Percentiles rank a stretch among this genome's conserved stretches.
These are phyloP conservation scores for Parsonsia alboflavescens DNA, from an alignment of 257 asterid species.

Conservation along the genomic window DNA sequence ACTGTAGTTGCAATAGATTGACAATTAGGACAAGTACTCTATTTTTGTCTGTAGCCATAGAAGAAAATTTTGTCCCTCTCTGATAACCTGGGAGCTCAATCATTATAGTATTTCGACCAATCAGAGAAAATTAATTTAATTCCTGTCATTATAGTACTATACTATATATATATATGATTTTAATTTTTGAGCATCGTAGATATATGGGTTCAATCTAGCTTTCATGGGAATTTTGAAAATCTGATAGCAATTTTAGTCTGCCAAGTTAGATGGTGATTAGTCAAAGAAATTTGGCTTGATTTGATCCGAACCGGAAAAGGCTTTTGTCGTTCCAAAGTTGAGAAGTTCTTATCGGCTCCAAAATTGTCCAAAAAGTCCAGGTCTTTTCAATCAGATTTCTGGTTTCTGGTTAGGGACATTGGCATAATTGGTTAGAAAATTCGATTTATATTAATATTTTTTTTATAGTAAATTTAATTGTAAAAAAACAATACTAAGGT, in stretches of 20 bases:
- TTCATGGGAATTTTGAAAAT: not conserved
- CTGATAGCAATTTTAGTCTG: not conserved
- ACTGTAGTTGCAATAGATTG: too few relatives aligned
- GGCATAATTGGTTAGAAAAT: too few relatives aligned
- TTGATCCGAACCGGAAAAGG: not conserved
- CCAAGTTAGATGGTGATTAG: not conserved
- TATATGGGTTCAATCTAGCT: not conserved
- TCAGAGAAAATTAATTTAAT: too few relatives aligned
- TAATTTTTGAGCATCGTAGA: not conserved
- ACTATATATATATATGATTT: not conserved
- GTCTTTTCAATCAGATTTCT: not conserved
- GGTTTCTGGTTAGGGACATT: too few relatives aligned
- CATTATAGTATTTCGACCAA: too few relatives aligned
- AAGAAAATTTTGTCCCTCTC: too few relatives aligned
- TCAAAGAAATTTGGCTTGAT: not conserved
- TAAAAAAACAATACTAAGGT: too few relatives aligned
- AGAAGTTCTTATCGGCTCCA: not conserved
- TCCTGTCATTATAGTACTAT: not conserved
- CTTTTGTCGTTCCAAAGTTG: not conserved
- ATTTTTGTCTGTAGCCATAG: not conserved
- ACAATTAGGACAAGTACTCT: not conserved
- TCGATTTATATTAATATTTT: too few relatives aligned
- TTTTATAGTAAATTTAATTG: too few relatives aligned
- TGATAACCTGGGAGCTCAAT: too few relatives aligned
- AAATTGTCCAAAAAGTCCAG: not conserved